Percentiles rank a stretch among this genome's conserved stretches.
Evolutionary conservation across 495 filamentous ascomycete species (phyloP).

Genomic region (Penicillium tannophilum): DNA sequence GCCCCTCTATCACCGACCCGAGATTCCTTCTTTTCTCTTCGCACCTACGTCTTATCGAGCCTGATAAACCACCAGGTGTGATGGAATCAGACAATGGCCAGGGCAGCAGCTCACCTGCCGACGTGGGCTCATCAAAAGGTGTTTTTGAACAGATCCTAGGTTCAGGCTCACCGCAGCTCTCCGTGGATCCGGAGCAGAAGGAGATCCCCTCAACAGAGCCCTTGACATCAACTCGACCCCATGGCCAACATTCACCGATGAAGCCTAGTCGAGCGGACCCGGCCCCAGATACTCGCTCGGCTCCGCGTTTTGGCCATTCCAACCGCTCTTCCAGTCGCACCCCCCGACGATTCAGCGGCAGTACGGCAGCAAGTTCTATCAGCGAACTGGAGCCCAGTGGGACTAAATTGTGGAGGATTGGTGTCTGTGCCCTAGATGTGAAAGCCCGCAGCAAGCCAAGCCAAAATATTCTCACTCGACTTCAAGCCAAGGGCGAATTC

Average conservation of each 20-base stretch:
- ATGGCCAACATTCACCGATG: constrained; percentile 13
- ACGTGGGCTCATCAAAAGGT: constrained; percentile 18
- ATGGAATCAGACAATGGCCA: constrained; percentile 30
- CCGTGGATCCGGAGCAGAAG: constrained; percentile 19
- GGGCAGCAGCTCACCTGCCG: constrained; percentile 44
- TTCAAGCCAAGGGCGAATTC: constrained; percentile 89
- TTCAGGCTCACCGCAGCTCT: constrained; percentile 6
- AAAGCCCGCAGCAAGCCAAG: constrained; percentile 97
- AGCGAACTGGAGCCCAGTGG: constrained; percentile 40
- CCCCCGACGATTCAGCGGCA: constrained; percentile 73
- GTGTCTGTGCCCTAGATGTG: constrained; percentile 91
- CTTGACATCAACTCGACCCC: constrained; percentile 17
- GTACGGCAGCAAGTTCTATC: constrained; percentile 71
- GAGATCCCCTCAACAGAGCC: constrained; percentile 19
- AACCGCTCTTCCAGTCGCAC: constrained; percentile 71
- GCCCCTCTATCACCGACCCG: neutral
- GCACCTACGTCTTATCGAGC: constrained; percentile 60
- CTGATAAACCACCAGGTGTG: constrained; percentile 40
- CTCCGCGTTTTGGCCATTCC: constrained; percentile 38
- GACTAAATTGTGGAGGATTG: constrained; percentile 65
- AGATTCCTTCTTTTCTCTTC: neutral
- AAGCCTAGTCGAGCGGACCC: constrained; percentile 27
- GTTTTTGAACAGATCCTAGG: constrained; percentile 13
- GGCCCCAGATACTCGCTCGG: constrained; percentile 25
- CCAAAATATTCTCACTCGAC: constrained; percentile 87